phyloP scores from a whole-genome alignment of 1,139 yeast genomes.

The Candida tropicalis region DNA sequence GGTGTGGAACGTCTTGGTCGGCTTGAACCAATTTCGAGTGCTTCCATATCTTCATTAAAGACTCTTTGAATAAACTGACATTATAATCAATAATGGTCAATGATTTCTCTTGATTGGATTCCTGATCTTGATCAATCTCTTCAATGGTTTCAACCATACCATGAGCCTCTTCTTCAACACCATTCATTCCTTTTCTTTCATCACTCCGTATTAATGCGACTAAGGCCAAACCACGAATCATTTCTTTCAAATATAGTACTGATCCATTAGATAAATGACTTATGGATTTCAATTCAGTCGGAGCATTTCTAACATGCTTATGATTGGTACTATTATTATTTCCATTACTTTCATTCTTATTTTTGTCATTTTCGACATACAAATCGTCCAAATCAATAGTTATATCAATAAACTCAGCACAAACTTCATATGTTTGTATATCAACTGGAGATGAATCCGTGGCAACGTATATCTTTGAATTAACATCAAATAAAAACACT shows the following conservation, averaged over 20 bases:
- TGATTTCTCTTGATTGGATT: slow-evolving; percentile 54
- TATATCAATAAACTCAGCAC: slow-evolving; percentile 95
- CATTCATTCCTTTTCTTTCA: slow-evolving; percentile 25
- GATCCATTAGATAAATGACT: slow-evolving; percentile 83
- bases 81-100: slow-evolving; percentile 87
- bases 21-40: slow-evolving; percentile 23
- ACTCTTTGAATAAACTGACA: slow-evolving; percentile 76
- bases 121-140: slow-evolving; percentile 43
- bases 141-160: slow-evolving; percentile 2
- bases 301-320: too few species aligned
- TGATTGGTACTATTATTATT: slow-evolving; percentile 12
- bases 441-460: slow-evolving; percentile 96
- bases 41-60: slow-evolving; percentile 80
- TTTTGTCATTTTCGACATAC: slow-evolving; percentile 47
- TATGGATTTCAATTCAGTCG: slow-evolving; percentile 58
- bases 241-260: slow-evolving; percentile 78
- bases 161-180: slow-evolving; percentile 23
- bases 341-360: slow-evolving; percentile 8
- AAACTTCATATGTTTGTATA: slow-evolving; percentile 91
- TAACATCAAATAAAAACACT: slow-evolving; percentile 87
- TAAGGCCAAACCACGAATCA: slow-evolving; percentile 90
- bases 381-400: slow-evolving; percentile 84
- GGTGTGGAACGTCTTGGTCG: not conserved
- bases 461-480: slow-evolving; percentile 93
- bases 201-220: slow-evolving; percentile 83